Conservation (phyloP, 2,329 filamentous ascomycete species). For the Curvularia sp. region DNA sequence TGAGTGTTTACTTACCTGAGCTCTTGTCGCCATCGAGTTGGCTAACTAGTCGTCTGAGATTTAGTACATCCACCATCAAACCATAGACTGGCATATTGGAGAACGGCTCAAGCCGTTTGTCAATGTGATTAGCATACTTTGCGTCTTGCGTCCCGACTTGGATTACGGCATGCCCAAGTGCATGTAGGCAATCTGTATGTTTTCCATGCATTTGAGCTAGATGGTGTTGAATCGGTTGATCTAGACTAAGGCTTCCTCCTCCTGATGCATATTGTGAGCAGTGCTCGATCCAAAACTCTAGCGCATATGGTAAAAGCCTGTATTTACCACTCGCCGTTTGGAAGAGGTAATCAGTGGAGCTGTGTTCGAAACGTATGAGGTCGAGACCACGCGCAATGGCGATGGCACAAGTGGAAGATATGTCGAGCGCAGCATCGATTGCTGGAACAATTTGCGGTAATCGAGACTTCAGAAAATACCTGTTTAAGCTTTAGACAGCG, state of each 20-base stretch:
- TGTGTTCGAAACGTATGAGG: background rate
- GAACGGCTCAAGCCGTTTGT: background rate
- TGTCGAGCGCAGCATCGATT: background rate
- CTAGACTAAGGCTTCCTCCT: constrained; percentile 2
- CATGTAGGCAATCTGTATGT: background rate
- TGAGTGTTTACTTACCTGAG: background rate
- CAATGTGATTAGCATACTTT: background rate
- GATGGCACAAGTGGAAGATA: background rate
- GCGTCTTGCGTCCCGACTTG: background rate
- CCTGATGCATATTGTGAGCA: constrained; percentile 14
- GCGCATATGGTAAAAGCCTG: constrained; percentile 26
- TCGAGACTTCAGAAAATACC: background rate
- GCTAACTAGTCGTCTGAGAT: background rate
- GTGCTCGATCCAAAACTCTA: constrained; percentile 30
- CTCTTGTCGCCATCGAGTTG: background rate
- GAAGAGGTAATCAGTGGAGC: background rate
- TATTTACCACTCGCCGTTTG: constrained; percentile 15
- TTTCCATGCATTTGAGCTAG: background rate
- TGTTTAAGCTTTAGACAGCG: background rate
- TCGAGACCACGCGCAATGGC: background rate
- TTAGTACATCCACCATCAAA: background rate
- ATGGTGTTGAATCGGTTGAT: background rate
- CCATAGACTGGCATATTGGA: background rate
- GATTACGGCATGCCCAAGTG: background rate
- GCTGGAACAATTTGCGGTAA: background rate